Base-by-base conservation (phyloP, 2,329 filamentous ascomycete genomes). In the Penicillium freii region DNA sequence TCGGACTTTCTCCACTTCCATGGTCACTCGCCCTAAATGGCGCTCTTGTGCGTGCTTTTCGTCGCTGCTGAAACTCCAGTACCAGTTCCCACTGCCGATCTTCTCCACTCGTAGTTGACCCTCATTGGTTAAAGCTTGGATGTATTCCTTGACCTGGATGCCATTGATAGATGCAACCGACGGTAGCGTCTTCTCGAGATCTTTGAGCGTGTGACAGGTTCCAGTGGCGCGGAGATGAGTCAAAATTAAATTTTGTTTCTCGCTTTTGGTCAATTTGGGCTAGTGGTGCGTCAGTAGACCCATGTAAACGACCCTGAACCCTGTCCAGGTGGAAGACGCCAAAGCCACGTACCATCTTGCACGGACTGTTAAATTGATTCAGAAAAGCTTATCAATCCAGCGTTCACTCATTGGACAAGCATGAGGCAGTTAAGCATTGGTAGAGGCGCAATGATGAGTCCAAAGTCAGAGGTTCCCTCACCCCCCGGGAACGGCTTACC, bases 51-150 rank as follows among this genome's bases (percentile, higher is more conserved):
- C 70, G 47, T 79, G 80, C 67, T 77, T 81, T 66, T 83, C 83
- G 52, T 87, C 84, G 29, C 80, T 84, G 19, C 74, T 77, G 69
- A 88, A 89, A 61, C 80, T 82, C 87, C 87, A 89, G 74, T 88
- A 89, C 86, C 86, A 89, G 70, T 89, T 89, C 29, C 85, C 86
- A 61, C 80, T 86, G 43, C 86, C 87, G 65, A 89, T 89, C 71
- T 88, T 89, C 75, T 89, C 86, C 29, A 87, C 82, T 19, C 81
- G 80, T 59, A 89, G 82, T 64, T 82, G 80, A 65, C 78, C 79
- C 56, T 89, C 87, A 65, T 88, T 84, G 9, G 78, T 75, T 21
- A 89, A 79, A 5, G 80, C 77, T 69, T 87, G 84, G 19, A 89
- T 75, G 67, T 85, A 87, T 66, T 89, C 87, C 71, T 87, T 87